Percentiles rank a stretch among this genome's conserved stretches.
These are phyloP conservation scores for Wallacemonas sp. DNA, from an alignment of 208 protist species.

Conservation along the genomic window DNA sequence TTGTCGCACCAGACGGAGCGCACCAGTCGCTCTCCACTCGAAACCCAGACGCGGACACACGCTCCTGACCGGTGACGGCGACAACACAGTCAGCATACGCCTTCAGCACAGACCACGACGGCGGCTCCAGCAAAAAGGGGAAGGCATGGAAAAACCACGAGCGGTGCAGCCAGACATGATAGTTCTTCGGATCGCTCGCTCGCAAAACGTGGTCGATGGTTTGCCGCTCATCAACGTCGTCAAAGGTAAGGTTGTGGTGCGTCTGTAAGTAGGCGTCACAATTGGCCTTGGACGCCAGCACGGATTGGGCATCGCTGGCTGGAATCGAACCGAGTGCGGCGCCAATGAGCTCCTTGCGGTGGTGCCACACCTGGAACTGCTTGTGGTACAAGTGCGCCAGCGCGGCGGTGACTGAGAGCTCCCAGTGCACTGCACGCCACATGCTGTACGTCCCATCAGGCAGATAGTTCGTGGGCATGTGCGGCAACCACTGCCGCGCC, in stretches of 20 bases:
- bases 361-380: constrained; percentile 89
- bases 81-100: constrained; percentile 5
- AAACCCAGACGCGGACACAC: neutral
- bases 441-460: constrained; percentile 15
- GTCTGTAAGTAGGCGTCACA: constrained; percentile 13
- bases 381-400: constrained; percentile 61
- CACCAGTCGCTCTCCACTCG: neutral
- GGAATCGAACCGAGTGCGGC: constrained; percentile 30
- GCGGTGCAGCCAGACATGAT: constrained; percentile 83
- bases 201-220: constrained; percentile 38
- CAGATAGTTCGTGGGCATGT: neutral
- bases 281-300: neutral
- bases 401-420: constrained; percentile 39
- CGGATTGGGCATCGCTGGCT: neutral
- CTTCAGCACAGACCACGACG: constrained; percentile 26
- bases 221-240: constrained; percentile 66
- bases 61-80: neutral
- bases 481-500: constrained; percentile 2
- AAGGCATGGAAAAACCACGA: constrained; percentile 68
- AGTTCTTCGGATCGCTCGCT: constrained; percentile 72
- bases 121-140: constrained; percentile 55
- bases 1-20: no score
- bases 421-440: constrained; percentile 76
- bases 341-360: constrained; percentile 59
- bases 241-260: constrained; percentile 25